Evolutionary conservation across 1,139 yeast species (phyloP).

Genomic region (Blastobotrys indianensis): DNA sequence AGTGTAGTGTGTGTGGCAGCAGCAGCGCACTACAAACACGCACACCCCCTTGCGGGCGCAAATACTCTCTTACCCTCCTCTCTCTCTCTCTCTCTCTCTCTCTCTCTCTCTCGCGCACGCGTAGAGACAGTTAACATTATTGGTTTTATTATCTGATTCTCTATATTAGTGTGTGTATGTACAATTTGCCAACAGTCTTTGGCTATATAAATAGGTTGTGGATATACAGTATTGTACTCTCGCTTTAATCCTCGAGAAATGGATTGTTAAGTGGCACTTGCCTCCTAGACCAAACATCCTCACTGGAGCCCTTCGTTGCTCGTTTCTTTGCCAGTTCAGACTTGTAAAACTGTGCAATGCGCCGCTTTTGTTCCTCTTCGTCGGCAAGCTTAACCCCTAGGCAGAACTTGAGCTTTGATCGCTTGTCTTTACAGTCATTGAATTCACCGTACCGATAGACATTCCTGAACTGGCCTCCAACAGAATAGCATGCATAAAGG

Average conservation of each 20-base stretch:
- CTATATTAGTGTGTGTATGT: neutral
- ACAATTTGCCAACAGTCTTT: too few species aligned
- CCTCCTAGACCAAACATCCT: slow-evolving; percentile 72
- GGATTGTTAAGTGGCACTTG: slow-evolving; percentile 34
- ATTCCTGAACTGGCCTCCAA: slow-evolving; percentile 82
- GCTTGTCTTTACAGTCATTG: slow-evolving; percentile 61
- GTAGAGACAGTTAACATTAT: too few species aligned
- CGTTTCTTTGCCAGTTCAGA: slow-evolving; percentile 52
- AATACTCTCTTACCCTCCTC: too few species aligned
- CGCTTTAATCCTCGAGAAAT: slow-evolving; percentile 27
- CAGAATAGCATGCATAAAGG: slow-evolving; percentile 73
- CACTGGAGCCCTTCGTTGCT: slow-evolving; percentile 58
- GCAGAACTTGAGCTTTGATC: slow-evolving; percentile 79
- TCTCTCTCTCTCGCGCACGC: too few species aligned
- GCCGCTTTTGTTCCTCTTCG: slow-evolving; percentile 43
- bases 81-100: too few species aligned
- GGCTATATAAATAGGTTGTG: neutral
- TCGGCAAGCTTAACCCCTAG: slow-evolving; percentile 48
- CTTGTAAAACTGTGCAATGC: slow-evolving; percentile 67
- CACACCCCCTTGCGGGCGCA: too few species aligned
- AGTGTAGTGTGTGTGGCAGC: too few species aligned
- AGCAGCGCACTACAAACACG: too few species aligned
- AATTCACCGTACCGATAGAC: slow-evolving; percentile 79
- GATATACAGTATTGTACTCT: neutral
- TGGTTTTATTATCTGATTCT: too few species aligned